Conservation (phyloP, 2,329 filamentous ascomycete species). For the Piedraia hortae region DNA sequence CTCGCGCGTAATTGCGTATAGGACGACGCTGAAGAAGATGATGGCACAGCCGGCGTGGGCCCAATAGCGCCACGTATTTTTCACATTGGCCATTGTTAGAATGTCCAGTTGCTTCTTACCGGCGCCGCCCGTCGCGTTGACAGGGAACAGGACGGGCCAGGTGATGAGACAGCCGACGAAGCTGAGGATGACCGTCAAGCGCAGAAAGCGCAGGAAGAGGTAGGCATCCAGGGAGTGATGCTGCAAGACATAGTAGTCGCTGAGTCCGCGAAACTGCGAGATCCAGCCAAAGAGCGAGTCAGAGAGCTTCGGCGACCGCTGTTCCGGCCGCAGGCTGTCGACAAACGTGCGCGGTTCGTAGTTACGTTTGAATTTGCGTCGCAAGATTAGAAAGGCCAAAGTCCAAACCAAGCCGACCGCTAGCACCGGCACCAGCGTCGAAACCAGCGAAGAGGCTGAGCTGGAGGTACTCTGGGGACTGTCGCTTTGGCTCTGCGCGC, state of each 20-base stretch:
- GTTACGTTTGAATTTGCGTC: constrained; percentile 17
- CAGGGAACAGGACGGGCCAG: constrained; percentile 65
- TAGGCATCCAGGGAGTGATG: constrained; percentile 84
- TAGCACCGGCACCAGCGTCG: constrained; percentile 13
- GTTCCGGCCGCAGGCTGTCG: constrained; percentile 15
- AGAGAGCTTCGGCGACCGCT: constrained; percentile 15
- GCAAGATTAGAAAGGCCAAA: constrained; percentile 16
- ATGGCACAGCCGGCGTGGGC: constrained; percentile 60
- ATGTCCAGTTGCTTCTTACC: constrained; percentile 40
- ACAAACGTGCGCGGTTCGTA: constrained; percentile 20
- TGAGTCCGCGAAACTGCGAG: constrained; percentile 23
- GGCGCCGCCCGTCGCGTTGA: constrained; percentile 35
- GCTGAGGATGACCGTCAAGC: constrained; percentile 49
- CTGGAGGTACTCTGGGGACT: too few relatives aligned
- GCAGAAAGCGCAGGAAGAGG: constrained; percentile 68
- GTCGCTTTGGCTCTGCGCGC: too few relatives aligned
- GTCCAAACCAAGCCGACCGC: constrained; percentile 12
- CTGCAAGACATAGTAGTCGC: constrained; percentile 58
- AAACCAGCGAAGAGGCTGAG: constrained; percentile 12
- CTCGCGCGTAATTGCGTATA: constrained; percentile 70
- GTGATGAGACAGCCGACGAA: constrained; percentile 62
- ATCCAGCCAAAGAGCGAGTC: constrained; percentile 16
- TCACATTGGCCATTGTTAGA: constrained; percentile 48
- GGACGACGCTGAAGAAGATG: constrained; percentile 63
- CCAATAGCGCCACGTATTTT: constrained; percentile 40